Base-by-base conservation (phyloP, 1,284 basidiomycete species). In the Tilletia horrida region DNA sequence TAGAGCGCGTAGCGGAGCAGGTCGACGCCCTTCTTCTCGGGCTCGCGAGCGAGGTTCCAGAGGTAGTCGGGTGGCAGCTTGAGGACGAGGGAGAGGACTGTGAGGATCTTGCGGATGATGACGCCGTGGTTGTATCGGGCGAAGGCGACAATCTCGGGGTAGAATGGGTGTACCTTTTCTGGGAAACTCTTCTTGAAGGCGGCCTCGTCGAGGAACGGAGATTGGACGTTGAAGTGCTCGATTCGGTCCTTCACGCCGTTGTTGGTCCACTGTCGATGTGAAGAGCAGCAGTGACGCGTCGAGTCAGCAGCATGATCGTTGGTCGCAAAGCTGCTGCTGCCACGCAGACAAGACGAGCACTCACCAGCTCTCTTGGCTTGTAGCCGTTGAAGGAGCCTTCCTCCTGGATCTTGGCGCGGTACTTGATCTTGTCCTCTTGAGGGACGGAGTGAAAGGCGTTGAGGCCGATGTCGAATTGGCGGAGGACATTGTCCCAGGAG, bases 221-320 rank as follows among this genome's bases (percentile, higher is more conserved):
- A 74, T 45, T 83, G 83, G 76, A 83, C 82, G 77, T 84, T 84
- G 71, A 84, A 80, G 67, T 84, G 83, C 66, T 83, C 82, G 65
- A 84, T 84, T 1, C 82, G 77, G 66, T 84, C 84, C 45, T 76
- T 74, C 21, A 80, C 72, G 2, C 81, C 82, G 48, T 80, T 69
- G 31, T 80, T 69, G 42, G 79, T 76, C 83, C 83, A 84, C 74
- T 84, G 83, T 1, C 6, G 3, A 52, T n/a, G 18, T 8, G 4
- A 21, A 40, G 11, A 11, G 11, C 6, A 40, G 35, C 6, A 40
- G 35, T 40, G 35, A 40, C 35, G 35, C 35, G 35, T 40, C 35
- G 35, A 40, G n/a, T 40, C 6, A 40, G 35, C 35, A 40, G 35
- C 11, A 40, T 40, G 35, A 4, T 4, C 35, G 35, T 4, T 11